Conservation (phyloP, 1,284 basidiomycete species). For the Papiliotrema nemorosa region DNA sequence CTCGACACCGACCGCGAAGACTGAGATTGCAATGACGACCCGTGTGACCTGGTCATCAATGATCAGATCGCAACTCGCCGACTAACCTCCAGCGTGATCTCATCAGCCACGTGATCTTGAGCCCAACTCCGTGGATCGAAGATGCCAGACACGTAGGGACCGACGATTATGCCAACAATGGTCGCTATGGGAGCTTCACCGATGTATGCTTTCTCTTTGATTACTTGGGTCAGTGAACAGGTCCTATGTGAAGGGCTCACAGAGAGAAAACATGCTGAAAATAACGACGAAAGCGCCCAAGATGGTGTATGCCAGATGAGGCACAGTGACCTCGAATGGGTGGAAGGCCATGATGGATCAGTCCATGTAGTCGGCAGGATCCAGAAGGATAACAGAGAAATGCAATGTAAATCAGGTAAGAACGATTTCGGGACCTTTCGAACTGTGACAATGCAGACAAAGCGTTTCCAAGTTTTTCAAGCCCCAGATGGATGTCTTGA, state of each 20-base stretch:
- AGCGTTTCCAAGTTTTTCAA: too few species aligned
- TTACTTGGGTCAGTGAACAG: conserved; percentile 47
- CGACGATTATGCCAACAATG: conserved; percentile 86
- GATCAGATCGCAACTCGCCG: too few species aligned
- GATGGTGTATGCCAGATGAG: conserved; percentile 66
- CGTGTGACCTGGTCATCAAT: conserved; percentile 62
- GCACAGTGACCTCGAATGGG: conserved; percentile 47
- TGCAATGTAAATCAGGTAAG: too few species aligned
- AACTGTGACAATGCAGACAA: too few species aligned
- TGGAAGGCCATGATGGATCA: conserved; percentile 33
- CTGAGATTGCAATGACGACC: conserved; percentile 94
- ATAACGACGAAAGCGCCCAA: conserved; percentile 74
- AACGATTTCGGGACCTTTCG: too few species aligned
- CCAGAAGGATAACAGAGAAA: too few species aligned
- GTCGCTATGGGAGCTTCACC: conserved; percentile 97
- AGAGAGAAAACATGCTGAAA: conserved; percentile 75
- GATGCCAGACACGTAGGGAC: conserved; percentile 78
- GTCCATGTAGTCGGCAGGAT: too few species aligned
- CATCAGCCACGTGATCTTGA: conserved; percentile 56
- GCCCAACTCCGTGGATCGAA: conserved; percentile 87
- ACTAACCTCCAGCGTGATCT: conserved; percentile 75
- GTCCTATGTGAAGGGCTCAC: conserved; percentile 50
- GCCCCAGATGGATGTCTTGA: too few species aligned
- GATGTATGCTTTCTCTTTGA: conserved; percentile 90
- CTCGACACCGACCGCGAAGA: conserved; percentile 97